Evolutionary conservation across 1,284 basidiomycete genomes (phyloP).

Genomic region (Cutaneotrichosporon dermatis): DNA sequence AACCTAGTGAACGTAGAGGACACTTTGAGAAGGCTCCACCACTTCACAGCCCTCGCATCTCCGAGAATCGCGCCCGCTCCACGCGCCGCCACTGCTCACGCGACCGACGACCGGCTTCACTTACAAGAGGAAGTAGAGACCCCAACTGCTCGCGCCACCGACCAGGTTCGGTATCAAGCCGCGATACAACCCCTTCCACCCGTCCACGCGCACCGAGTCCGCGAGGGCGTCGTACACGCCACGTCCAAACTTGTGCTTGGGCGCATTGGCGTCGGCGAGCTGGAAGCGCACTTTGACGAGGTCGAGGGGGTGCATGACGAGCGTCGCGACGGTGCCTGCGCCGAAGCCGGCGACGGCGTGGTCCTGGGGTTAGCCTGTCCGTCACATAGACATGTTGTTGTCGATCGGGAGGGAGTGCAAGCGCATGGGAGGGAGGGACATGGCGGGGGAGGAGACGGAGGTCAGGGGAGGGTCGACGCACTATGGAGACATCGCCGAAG

Average conservation of each 20-base stretch:
- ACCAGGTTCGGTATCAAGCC: slow-evolving; percentile 87
- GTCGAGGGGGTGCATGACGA: slow-evolving; percentile 98
- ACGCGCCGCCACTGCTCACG: not conserved
- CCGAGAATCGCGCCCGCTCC: not conserved
- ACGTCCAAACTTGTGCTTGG: slow-evolving; percentile 60
- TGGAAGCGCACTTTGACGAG: slow-evolving; percentile 94
- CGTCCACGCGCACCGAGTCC: slow-evolving; percentile 69
- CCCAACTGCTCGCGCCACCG: slow-evolving; percentile 97
- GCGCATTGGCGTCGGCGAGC: slow-evolving; percentile 62
- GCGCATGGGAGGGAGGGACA: too few relatives aligned
- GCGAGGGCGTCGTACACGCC: slow-evolving; percentile 73
- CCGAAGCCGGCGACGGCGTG: slow-evolving; percentile 92
- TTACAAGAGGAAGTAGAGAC: slow-evolving; percentile 94
- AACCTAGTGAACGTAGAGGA: too few relatives aligned
- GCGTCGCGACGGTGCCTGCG: slow-evolving; percentile 84
- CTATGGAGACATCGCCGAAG: slow-evolving; percentile 47
- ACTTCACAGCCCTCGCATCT: too few relatives aligned
- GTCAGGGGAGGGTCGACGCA: slow-evolving; percentile 24
- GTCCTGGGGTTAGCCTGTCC: slow-evolving; percentile 52
- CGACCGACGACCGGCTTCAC: slow-evolving; percentile 41
- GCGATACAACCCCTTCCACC: slow-evolving; percentile 83
- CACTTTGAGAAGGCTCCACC: too few relatives aligned
- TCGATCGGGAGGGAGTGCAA: too few relatives aligned
- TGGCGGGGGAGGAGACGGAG: too few relatives aligned
- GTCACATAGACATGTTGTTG: too few relatives aligned